Evolutionary conservation across 1,284 basidiomycete genomes (phyloP), one percentile per base, ranked within the genome.

Genomic region (Vanrija humicola): DNA sequence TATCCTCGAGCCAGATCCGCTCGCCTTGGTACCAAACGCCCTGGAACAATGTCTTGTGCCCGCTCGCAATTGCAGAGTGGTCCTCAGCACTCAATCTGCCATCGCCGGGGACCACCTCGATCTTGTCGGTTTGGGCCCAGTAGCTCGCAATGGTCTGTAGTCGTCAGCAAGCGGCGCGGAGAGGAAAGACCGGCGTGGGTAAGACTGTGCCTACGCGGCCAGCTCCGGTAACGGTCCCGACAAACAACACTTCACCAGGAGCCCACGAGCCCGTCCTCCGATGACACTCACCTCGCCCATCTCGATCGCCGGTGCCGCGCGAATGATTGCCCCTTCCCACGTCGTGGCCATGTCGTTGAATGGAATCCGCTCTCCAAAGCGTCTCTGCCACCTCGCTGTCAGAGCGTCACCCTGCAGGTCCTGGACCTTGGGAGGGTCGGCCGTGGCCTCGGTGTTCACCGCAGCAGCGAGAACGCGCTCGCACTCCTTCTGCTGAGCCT

Each of bases 11-110:
- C 90, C 90, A 93, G 52, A 93, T 86, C n/a, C 88, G 82, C 69
- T 93, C 90, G 0, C 86, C 82, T 9, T 90, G 90, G 85, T 87
- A 89, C 88, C 88, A 93, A 14, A 92, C 67, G 0, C 90, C 90
- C 70, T 92, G 88, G 48, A 64, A 72, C 19, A 69, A 49, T 0
- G 63, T 64, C 59, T 67, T 71, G 34, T 56, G 52, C 29, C 64
- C 63, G 39, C 54, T 46, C 48, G 58, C 34, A 3, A 71, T 62
- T 4, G 54, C 61, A 18, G 56, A 45, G 25, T 63, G 40, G 26
- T 73, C 72, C 14, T 67, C 65, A 6, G 46, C 53, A 6, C 59
- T 58, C 12, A 61, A n/a, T 9, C 19, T 25, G 6, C 43, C 43
- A 21, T 42, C 45, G 10, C 26, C 19, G 1, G 59, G 60, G 1